Evolutionary conservation across 805 yeast species (phyloP), one percentile per base, ranked within the genome.

Genomic region (Myxozyma monticola): DNA sequence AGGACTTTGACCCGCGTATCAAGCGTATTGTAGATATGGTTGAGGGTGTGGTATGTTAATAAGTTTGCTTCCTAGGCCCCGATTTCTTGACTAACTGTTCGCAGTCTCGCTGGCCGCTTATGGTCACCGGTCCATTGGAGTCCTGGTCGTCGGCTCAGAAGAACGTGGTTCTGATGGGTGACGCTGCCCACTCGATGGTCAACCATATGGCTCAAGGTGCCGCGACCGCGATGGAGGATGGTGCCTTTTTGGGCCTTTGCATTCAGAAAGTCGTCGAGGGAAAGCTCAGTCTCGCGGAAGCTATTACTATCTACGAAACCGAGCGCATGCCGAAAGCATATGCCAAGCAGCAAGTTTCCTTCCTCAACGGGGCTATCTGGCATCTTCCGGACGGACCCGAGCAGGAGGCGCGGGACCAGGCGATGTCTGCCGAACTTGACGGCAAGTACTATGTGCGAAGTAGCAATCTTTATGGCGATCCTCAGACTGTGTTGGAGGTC

Each of bases 181-280:
- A 69, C 49, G 65, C 72, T 1, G 60, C 63, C 25, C 72, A 69
- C 50, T 68, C 71, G 12, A 69, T 67, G 48, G 62, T 69, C 25
- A 68, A 68, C 2, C 62, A 62, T 48, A 52, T 63, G 24, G 66
- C 69, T 6, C 62, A 60, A 31, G 69, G 69, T 14, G 69, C 69
- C 4, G 59, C 66, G 4, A 63, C 57, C 45, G 69, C 69, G 9
- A 47, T 65, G 10, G 69, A 65, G 47, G 68, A 65, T 28, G 53
- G 63, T 61, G 30, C 63, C 59, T 17, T 37, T 17, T 7, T 49
- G 25, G 37, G 38, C 26, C 28, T 7, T 3, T 22, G 26, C 25
- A 3, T 41, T 6, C 14, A 22, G 21, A 37, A 22, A 24, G 10
- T 24, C 31, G n/a, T 15, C 4, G 17, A n/a, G n/a, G n/a, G n/a